phyloP scores from a whole-genome alignment of 225 moss, liverwort and hornwort species.

The Sphagnum tenellum region DNA sequence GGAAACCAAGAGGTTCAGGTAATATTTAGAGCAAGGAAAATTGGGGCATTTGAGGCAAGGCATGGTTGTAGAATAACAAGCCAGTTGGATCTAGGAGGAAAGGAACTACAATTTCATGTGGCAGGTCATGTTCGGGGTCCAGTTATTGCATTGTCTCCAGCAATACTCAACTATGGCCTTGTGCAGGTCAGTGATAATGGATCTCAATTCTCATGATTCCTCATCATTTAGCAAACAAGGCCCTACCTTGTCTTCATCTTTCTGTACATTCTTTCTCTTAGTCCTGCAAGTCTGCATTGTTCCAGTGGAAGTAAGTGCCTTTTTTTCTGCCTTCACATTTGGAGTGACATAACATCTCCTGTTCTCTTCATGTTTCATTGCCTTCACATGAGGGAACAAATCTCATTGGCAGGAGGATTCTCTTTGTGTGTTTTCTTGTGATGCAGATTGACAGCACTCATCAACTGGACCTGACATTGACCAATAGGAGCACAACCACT shows the following conservation, averaged over 20 bases:
- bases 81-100: conserved; percentile 11
- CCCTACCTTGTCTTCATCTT: too few species aligned
- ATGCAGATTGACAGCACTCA: conserved; percentile 36
- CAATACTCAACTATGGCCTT: conserved; percentile 58
- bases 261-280: too few species aligned
- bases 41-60: conserved; percentile 52
- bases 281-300: too few species aligned
- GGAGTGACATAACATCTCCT: too few species aligned
- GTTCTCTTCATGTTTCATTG: too few species aligned
- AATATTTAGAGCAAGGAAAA: conserved; percentile 47
- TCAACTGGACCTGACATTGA: conserved; percentile 41
- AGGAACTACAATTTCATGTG: conserved; percentile 39
- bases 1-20: conserved; percentile 20
- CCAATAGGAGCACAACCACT: conserved; percentile 49
- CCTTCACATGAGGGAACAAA: too few species aligned
- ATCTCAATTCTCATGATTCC: too few species aligned
- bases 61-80: conserved; percentile 43
- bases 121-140: conserved; percentile 70
- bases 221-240: too few species aligned
- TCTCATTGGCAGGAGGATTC: neutral
- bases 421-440: neutral
- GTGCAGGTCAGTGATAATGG: conserved; percentile 39
- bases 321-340: too few species aligned
- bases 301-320: too few species aligned
- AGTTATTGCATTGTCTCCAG: conserved; percentile 31